phyloP scores from a whole-genome alignment of 805 yeast species.

The Candida dajiaensis region DNA sequence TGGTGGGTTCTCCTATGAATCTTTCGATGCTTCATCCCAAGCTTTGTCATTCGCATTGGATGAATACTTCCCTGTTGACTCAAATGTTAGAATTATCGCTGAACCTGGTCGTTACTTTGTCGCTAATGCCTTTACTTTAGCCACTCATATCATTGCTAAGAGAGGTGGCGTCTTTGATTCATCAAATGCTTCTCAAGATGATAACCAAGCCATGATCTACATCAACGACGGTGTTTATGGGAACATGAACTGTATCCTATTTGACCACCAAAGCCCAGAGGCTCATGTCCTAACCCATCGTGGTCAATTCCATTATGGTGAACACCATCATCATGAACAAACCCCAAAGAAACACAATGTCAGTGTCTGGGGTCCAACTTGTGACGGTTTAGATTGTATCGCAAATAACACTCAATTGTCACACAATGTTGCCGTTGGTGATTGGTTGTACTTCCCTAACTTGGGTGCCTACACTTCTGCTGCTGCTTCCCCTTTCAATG shows the following conservation, averaged over 20 bases:
- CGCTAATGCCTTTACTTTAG: constrained; percentile 79
- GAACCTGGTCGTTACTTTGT: constrained; percentile 94
- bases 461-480: constrained; percentile 91
- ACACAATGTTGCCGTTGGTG: constrained; percentile 69
- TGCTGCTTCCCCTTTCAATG: constrained; percentile 91
- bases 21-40: constrained; percentile 53
- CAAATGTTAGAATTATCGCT: constrained; percentile 56
- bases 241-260: constrained; percentile 87
- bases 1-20: constrained; percentile 76
- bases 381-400: constrained; percentile 93
- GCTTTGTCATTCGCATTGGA: constrained; percentile 53
- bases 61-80: constrained; percentile 47
- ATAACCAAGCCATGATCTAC: constrained; percentile 63
- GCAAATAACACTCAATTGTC: constrained; percentile 46
- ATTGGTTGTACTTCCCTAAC: constrained; percentile 82
- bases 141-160: constrained; percentile 80
- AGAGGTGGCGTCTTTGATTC: constrained; percentile 38
- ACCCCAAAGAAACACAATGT: constrained; percentile 29
- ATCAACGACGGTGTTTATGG: constrained; percentile 95
- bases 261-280: constrained; percentile 80
- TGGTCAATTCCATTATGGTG: constrained; percentile 38
- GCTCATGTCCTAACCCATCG: constrained; percentile 61
- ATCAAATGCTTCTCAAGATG: constrained; percentile 12
- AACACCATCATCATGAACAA: constrained; percentile 7
- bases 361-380: constrained; percentile 97